phyloP scores from a whole-genome alignment of 108 stramenopile genomes.

The Pseudonitzschia multiseries region DNA sequence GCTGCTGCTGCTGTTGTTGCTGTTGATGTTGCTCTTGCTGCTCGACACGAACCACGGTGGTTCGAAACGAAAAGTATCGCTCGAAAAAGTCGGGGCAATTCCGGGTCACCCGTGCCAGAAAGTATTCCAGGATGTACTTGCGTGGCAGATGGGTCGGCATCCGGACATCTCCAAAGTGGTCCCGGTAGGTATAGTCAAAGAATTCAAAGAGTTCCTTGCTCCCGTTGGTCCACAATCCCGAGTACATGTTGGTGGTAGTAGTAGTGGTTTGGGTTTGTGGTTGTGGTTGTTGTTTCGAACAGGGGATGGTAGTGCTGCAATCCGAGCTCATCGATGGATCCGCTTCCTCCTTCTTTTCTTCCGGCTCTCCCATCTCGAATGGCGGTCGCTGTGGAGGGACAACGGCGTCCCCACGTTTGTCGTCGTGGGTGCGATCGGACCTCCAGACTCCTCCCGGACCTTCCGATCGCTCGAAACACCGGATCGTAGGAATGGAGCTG shows the following conservation, averaged over 20 bases:
- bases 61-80: slow-evolving; percentile 48
- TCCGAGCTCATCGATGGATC: too few species aligned
- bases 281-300: neutral
- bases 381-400: neutral
- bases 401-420: neutral
- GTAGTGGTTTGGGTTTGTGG: too few species aligned
- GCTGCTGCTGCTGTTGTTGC: too few species aligned
- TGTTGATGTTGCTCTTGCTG: slow-evolving; percentile 17
- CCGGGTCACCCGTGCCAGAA: slow-evolving; percentile 44
- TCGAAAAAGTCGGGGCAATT: slow-evolving; percentile 51
- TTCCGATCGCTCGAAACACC: slow-evolving; percentile 35
- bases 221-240: slow-evolving; percentile 61
- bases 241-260: slow-evolving; percentile 47
- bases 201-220: slow-evolving; percentile 51
- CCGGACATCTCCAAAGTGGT: slow-evolving; percentile 45
- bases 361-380: neutral
- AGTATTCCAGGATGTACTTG: slow-evolving; percentile 44
- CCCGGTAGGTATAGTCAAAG: slow-evolving; percentile 60
- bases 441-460: slow-evolving; percentile 51
- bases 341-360: slow-evolving; percentile 7
- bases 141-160: slow-evolving; percentile 52
- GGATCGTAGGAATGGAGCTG: slow-evolving; percentile 11
- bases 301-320: too few species aligned
- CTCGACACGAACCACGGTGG: slow-evolving; percentile 34
- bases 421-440: slow-evolving; percentile 7